These are phyloP conservation scores for Dorcoceras hygrometricum DNA, from an alignment of 257 asterid genomes.

Conservation along the genomic window DNA sequence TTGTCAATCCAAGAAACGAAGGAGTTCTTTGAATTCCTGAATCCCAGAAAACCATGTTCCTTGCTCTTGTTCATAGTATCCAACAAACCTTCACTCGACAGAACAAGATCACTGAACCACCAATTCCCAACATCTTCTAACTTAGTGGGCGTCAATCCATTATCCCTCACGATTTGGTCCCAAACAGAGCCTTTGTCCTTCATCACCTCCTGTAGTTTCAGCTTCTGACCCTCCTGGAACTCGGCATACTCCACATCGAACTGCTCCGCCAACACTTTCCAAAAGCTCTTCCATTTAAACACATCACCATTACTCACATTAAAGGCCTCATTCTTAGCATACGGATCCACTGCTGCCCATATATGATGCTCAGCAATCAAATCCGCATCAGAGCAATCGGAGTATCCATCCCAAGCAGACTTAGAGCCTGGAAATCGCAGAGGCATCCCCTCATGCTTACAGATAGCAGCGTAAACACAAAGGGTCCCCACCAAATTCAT, in stretches of 20 bases:
- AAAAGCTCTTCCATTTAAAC: conserved; percentile 88
- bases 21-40: conserved; percentile 74
- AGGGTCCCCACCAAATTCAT: conserved; percentile 79
- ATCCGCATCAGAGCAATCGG: conserved; percentile 82
- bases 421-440: conserved; percentile 74
- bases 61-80: conserved; percentile 95
- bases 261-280: conserved; percentile 85
- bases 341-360: conserved; percentile 93
- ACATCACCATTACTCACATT: conserved; percentile 92
- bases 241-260: conserved; percentile 62
- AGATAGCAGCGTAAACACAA: conserved; percentile 84
- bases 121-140: conserved; percentile 74
- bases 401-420: conserved; percentile 73
- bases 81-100: conserved; percentile 30
- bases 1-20: conserved; percentile 83
- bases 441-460: conserved; percentile 69
- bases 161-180: conserved; percentile 77
- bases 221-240: conserved; percentile 50
- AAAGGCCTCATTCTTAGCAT: conserved; percentile 85
- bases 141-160: conserved; percentile 49
- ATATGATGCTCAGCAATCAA: conserved; percentile 90
- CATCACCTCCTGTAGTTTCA: conserved; percentile 62
- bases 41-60: conserved; percentile 90
- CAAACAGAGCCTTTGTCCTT: conserved; percentile 74
- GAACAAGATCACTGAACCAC: conserved; percentile 66